These are phyloP conservation scores for Pseudozyma flocculosa DNA, from an alignment of 1,284 basidiomycete genomes.

Conservation along the genomic window DNA sequence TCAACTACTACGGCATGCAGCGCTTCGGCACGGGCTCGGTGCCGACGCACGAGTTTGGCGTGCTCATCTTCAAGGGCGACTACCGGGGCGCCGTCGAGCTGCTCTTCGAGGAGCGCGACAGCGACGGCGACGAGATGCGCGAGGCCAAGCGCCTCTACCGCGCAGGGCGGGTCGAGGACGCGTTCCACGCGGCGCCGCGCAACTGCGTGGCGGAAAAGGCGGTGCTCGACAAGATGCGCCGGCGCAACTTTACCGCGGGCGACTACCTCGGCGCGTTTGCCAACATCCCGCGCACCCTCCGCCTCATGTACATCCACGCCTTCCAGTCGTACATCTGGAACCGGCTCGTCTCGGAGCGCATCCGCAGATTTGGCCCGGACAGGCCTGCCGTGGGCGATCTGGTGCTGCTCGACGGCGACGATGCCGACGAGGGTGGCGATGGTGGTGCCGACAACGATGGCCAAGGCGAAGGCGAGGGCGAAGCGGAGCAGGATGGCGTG, in stretches of 20 bases:
- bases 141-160: constrained; percentile 30
- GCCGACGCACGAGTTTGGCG: constrained; percentile 89
- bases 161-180: constrained; percentile 60
- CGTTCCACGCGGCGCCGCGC: constrained; percentile 81
- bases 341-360: constrained; percentile 85
- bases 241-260: constrained; percentile 21
- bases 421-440: constrained; percentile 10
- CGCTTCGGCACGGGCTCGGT: constrained; percentile 95
- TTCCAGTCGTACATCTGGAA: constrained; percentile 99
- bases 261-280: constrained; percentile 42
- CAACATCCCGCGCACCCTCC: constrained; percentile 66
- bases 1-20: constrained; percentile 99
- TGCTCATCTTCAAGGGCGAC: constrained; percentile 81
- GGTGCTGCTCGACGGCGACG: constrained; percentile 58
- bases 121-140: constrained; percentile 22
- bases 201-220: constrained; percentile 88
- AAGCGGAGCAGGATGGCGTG: background rate
- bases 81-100: constrained; percentile 59
- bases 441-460: constrained; percentile 42
- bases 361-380: constrained; percentile 74
- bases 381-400: constrained; percentile 77
- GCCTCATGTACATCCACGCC: constrained; percentile 96
- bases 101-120: constrained; percentile 36
- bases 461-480: constrained; percentile 11
- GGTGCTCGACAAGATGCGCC: constrained; percentile 81